Base-by-base conservation (phyloP, 208 protist species). In the Leishmania mexicana region DNA sequence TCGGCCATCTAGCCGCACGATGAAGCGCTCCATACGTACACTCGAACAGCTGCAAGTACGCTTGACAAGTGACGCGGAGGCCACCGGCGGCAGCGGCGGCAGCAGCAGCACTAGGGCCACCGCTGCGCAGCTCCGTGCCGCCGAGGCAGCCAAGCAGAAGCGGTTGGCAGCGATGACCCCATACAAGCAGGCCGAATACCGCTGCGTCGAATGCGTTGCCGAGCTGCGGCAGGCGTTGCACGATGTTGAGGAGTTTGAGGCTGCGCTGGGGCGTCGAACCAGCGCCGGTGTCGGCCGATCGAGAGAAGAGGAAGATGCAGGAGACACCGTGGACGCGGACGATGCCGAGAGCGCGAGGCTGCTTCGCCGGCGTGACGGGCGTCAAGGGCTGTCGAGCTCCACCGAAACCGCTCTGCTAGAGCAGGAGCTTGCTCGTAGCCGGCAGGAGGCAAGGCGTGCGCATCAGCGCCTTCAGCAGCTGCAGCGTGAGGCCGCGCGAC, bases 171-270 rank as follows among this genome's bases (percentile, higher is more conserved):
- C 84, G 62, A 81, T 93, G 28, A 87, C 88, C 1, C 81, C 79
- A 10, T 93, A 91, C 85, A 89, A 90, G 65, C 87, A 85, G 31
- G 81, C 86, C 6, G 90, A 93, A 76, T 91, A 90, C 60, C n/a
- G 85, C 21, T 92, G 88, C 49, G 67, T 92, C 15, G 86, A 90
- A 76, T 87, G 83, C 70, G 87, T 93, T 15, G 85, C 86, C 3
- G 78, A 88, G 31, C 84, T 93, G 60, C 88, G 90, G 0, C 42
- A 78, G 21, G 75, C 74, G 17, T 79, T 93, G n/a, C 74, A 78
- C n/a, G 64, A 87, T 57, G n/a, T 83, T 3, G 79, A 81, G 54
- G 79, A 89, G 47, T 38, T 85, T 35, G 62, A 84, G 76, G 64
- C 31, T 58, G 77, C 15, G 38, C 2, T 77, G 79, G n/a, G 62